Conservation (phyloP, 2,329 filamentous ascomycete species). For the Rosellinia necatrix region DNA sequence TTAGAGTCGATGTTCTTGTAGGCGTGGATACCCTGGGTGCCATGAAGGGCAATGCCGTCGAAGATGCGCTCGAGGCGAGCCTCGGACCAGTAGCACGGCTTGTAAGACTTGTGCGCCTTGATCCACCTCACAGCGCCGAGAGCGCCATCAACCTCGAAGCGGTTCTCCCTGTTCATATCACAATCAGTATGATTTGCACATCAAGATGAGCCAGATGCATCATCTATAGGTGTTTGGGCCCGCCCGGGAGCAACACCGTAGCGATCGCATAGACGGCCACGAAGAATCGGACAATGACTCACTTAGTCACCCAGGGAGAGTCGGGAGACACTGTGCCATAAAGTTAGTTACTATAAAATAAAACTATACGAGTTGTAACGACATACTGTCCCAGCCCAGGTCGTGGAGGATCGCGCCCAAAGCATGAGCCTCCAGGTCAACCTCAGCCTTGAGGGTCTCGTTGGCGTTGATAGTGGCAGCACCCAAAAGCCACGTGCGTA, state of each 20-base stretch:
- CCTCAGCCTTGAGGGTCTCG: conserved; percentile 18
- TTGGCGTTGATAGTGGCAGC: conserved; percentile 25
- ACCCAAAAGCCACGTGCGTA: conserved; percentile 23
- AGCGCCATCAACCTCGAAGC: conserved; percentile 26
- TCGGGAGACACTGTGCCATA: conserved; percentile 6
- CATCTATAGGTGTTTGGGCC: background rate
- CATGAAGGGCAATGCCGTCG: conserved; percentile 26
- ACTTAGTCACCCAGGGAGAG: conserved; percentile 22
- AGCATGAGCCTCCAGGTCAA: conserved; percentile 26
- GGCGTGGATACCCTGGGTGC: conserved; percentile 16
- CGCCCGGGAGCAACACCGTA: background rate
- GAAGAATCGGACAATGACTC: background rate
- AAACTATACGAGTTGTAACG: background rate
- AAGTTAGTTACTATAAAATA: background rate
- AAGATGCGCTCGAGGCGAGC: conserved; percentile 22
- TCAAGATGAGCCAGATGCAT: background rate
- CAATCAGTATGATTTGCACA: conserved; percentile 2
- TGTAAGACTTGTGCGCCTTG: conserved; percentile 21
- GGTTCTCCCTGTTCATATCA: conserved; percentile 13
- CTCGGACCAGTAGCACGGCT: conserved; percentile 10
- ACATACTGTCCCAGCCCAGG: conserved; percentile 27
- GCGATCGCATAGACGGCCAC: background rate
- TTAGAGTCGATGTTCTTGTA: conserved; percentile 24
- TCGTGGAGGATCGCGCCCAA: conserved; percentile 28
- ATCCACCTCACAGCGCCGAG: conserved; percentile 23